A percentile compares a stretch with the other conserved stretches of the same genome.
Conservation (phyloP, 306 rosid genomes). For the Sesbania bispinosa region DNA sequence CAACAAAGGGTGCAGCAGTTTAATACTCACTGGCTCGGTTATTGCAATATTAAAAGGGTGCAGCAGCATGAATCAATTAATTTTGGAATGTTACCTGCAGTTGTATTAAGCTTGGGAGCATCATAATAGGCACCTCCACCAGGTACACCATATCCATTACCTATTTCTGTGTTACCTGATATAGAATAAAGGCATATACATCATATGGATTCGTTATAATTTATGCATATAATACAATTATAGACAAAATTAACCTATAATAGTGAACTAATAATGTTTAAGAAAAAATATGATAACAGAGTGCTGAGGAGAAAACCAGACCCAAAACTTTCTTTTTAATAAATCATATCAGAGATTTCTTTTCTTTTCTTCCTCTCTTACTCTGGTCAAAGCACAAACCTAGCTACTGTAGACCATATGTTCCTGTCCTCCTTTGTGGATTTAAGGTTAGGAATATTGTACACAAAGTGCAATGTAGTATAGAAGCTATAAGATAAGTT, state of each 20-base stretch:
- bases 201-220: not conserved
- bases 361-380: not conserved
- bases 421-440: not conserved
- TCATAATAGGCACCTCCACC: constrained; percentile 88
- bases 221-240: constrained; percentile 1
- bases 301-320: not conserved
- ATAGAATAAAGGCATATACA: constrained; percentile 16
- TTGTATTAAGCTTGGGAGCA: constrained; percentile 33
- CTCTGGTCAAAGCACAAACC: not conserved
- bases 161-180: constrained; percentile 85
- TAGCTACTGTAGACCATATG: not conserved
- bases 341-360: not conserved
- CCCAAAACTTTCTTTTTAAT: not conserved
- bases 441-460: not conserved
- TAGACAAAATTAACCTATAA: not conserved
- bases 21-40: constrained; percentile 7
- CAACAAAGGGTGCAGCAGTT: no score
- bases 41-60: constrained; percentile 13
- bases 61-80: not conserved
- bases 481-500: not conserved
- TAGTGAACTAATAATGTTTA: not conserved
- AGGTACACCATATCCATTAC: constrained; percentile 97
- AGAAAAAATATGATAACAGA: not conserved
- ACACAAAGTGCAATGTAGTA: not conserved
- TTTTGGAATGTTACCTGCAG: constrained; percentile 37